Evolutionary conservation across 192 early-diverging fungal species (phyloP).

Genomic region (Podila epigama): DNA sequence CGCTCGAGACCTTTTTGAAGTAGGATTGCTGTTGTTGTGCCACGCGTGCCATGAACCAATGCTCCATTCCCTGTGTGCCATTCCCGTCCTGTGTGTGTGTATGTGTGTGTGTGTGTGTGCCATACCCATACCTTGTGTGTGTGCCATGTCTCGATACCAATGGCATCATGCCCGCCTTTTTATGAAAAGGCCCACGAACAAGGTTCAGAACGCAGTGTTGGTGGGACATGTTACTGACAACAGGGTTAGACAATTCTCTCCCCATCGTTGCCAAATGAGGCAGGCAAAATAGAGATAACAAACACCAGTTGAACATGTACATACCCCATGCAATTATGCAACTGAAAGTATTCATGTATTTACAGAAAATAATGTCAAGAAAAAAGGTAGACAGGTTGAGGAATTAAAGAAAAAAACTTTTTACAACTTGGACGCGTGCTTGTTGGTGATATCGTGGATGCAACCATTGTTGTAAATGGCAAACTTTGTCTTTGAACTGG

Average conservation of each 20-base stretch:
- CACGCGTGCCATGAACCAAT: too few species aligned
- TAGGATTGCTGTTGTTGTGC: too few species aligned
- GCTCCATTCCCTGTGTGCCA: too few species aligned
- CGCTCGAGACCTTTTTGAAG: too few species aligned
- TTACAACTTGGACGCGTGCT: slow-evolving; percentile 6
- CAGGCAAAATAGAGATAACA: neutral
- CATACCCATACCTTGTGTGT: neutral
- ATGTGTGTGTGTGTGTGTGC: neutral
- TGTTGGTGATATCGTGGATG: slow-evolving; percentile 40
- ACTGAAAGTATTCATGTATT: neutral
- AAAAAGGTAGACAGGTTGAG: neutral
- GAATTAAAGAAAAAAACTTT: neutral
- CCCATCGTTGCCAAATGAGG: neutral
- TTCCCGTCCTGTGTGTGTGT: too few species aligned
- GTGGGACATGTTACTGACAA: too few species aligned
- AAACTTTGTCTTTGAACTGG: slow-evolving; percentile 12
- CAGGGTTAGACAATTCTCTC: neutral
- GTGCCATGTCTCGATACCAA: neutral
- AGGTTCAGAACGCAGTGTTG: too few species aligned
- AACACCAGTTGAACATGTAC: neutral
- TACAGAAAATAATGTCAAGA: neutral
- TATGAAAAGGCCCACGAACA: too few species aligned
- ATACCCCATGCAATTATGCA: neutral
- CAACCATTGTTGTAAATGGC: slow-evolving; percentile 21
- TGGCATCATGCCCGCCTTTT: too few species aligned